Evolutionary conservation across 169 alveolate genomes (phyloP).

Genomic region (Babesia divergens): DNA sequence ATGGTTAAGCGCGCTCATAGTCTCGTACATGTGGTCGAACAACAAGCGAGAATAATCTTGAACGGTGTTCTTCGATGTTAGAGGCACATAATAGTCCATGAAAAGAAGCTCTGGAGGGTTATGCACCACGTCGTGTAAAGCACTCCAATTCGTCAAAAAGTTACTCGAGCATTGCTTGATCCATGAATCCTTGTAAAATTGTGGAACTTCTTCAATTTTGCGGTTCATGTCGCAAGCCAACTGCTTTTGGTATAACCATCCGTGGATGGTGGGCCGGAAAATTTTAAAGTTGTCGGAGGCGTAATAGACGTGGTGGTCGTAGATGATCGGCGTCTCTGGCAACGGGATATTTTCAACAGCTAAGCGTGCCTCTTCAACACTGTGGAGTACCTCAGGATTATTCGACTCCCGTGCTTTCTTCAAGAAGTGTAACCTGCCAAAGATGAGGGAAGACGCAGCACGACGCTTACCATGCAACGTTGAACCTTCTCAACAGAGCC

Average conservation of each 20-base stretch:
- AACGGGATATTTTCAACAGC: slow-evolving; percentile 15
- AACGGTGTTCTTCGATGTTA: slow-evolving; percentile 66
- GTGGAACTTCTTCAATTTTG: slow-evolving; percentile 20
- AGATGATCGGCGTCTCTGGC: slow-evolving; percentile 32
- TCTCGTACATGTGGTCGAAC: slow-evolving; percentile 74
- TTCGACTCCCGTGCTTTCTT: slow-evolving; percentile 1
- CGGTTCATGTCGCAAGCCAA: slow-evolving; percentile 3
- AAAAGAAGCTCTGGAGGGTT: slow-evolving; percentile 71
- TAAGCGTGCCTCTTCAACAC: neutral
- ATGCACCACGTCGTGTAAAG: slow-evolving; percentile 73
- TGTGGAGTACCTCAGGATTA: neutral
- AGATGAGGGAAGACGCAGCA: neutral
- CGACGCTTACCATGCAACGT: slow-evolving; percentile 46
- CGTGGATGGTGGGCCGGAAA: slow-evolving; percentile 42
- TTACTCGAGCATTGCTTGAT: slow-evolving; percentile 60
- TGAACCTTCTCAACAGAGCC: slow-evolving; percentile 46
- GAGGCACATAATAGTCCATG: slow-evolving; percentile 64
- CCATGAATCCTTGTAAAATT: slow-evolving; percentile 62
- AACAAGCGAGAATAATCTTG: slow-evolving; percentile 61
- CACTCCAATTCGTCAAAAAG: slow-evolving; percentile 71
- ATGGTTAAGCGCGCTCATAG: slow-evolving; percentile 43
- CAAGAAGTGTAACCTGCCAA: slow-evolving; percentile 22
- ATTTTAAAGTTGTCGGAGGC: slow-evolving; percentile 34
- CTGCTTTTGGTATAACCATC: slow-evolving; percentile 22
- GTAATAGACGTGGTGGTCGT: slow-evolving; percentile 32